Base-by-base conservation (phyloP, 2,329 filamentous ascomycete species). In the Blastomyces emzantsi region DNA sequence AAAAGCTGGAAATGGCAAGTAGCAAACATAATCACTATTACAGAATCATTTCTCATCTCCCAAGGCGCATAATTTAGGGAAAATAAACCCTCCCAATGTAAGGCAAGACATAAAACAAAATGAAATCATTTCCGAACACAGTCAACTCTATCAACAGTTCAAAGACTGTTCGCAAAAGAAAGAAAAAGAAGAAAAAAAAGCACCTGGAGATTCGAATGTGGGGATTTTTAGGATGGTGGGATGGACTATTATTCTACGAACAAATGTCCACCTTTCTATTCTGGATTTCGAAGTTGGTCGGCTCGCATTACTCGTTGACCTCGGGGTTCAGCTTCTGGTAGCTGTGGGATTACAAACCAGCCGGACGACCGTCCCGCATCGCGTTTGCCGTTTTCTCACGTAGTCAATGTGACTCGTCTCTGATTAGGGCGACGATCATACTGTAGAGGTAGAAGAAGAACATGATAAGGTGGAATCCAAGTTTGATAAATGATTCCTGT, bases 401-500 rank as follows among this genome's bases (percentile, higher is more conserved):
- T 62, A 62, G 60, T 87, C 88, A 96, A 79, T 92, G 85, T 65
- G 89, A 86, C 81, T 99, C 94, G 78, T 97, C 94, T 74, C 89
- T 88, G 82, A 99, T 99, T 67, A 99, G 85, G 69, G 94, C 93
- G 68, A 97, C 93, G 71, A 94, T 94, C 90, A 94, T 95, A 87
- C 90, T 95, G 85, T 96, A 96, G 64, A 99, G 89, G 81, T 99
- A 99, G 86, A 97, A 99, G 87, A 99, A 99, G 86, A 99, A 99
- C 92, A 99, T 97, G 80, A 99, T 78, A 66, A 99, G 83, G 79
- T 99, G 94, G 84, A 99, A 99, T 63, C 93, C 94, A 54, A 99
- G 90, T 82, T 99, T 99, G 82, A 94, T 88, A 78, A 99, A 99
- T 0, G 94, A 97, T 86, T 99, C 94, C 92, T 96, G 30, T 22